Evolutionary conservation across 2,329 filamentous ascomycete species (phyloP).

Genomic region (Aspergillus sp.): DNA sequence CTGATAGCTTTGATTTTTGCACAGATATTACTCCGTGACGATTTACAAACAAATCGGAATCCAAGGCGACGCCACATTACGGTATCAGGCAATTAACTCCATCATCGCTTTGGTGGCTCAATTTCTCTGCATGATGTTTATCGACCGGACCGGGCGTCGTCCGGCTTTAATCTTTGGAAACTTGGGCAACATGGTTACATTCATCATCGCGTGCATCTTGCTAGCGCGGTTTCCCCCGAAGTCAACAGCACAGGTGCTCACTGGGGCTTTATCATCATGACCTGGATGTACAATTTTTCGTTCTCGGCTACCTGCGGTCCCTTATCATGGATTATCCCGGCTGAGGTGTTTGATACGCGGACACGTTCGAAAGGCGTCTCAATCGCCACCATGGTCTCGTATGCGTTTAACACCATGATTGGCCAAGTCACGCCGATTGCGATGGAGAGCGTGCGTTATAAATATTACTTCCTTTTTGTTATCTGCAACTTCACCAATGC

Average conservation of each 20-base stretch:
- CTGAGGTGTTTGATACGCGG: constrained; percentile 73
- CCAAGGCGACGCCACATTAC: constrained; percentile 57
- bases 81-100: constrained; percentile 72
- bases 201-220: constrained; percentile 61
- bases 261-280: constrained; percentile 64
- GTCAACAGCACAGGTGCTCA: constrained; percentile 32
- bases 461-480: constrained; percentile 58
- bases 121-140: constrained; percentile 58
- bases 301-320: constrained; percentile 69
- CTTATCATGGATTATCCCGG: constrained; percentile 54
- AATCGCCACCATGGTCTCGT: constrained; percentile 67
- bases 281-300: constrained; percentile 76
- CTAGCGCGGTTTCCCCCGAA: constrained; percentile 60
- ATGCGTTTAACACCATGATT: constrained; percentile 74
- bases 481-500: constrained; percentile 67
- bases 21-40: constrained; percentile 59
- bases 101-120: constrained; percentile 67
- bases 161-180: constrained; percentile 70
- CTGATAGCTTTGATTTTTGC: constrained; percentile 1
- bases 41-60: constrained; percentile 71
- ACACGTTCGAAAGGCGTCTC: constrained; percentile 71
- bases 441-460: constrained; percentile 51
- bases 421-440: constrained; percentile 63
- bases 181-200: constrained; percentile 64
- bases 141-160: constrained; percentile 67